phyloP scores from a whole-genome alignment of 108 stramenopile species.

The Stephanodiscus minutulus region DNA sequence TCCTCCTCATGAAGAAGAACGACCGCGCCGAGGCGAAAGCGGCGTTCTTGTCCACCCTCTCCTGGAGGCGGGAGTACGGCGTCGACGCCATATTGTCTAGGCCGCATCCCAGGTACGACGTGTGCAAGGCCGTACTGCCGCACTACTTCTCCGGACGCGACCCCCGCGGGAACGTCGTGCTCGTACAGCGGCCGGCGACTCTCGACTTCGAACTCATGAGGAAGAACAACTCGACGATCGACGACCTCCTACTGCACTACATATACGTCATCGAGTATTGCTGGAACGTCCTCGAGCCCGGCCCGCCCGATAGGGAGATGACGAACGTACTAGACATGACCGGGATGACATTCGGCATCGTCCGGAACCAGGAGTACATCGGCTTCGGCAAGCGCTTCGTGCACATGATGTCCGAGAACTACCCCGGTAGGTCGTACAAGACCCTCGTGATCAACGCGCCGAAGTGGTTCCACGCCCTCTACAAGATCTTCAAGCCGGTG shows the following conservation, averaged over 20 bases:
- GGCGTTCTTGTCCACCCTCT: constrained; percentile 53
- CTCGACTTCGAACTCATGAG: constrained; percentile 55
- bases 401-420: constrained; percentile 67
- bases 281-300: constrained; percentile 76
- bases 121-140: constrained; percentile 65
- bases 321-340: constrained; percentile 75
- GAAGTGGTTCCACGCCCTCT: constrained; percentile 70
- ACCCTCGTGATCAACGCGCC: constrained; percentile 82
- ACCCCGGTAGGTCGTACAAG: constrained; percentile 70
- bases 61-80: constrained; percentile 60
- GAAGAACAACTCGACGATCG: constrained; percentile 54
- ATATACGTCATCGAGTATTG: constrained; percentile 78
- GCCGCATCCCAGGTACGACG: constrained; percentile 69
- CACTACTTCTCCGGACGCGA: constrained; percentile 73
- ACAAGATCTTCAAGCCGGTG: constrained; percentile 67
- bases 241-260: constrained; percentile 74
- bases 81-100: constrained; percentile 64
- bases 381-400: constrained; percentile 68
- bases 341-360: constrained; percentile 54
- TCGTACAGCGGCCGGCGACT: constrained; percentile 63
- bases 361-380: constrained; percentile 60
- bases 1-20: constrained; percentile 67
- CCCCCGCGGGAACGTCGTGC: constrained; percentile 56
- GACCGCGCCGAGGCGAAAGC: constrained; percentile 59
- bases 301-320: constrained; percentile 63